A percentile compares a stretch with the other conserved stretches of the same genome.
Evolutionary conservation across 305 asterid species (phyloP).

Genomic region (Stenogyne calaminthoides): DNA sequence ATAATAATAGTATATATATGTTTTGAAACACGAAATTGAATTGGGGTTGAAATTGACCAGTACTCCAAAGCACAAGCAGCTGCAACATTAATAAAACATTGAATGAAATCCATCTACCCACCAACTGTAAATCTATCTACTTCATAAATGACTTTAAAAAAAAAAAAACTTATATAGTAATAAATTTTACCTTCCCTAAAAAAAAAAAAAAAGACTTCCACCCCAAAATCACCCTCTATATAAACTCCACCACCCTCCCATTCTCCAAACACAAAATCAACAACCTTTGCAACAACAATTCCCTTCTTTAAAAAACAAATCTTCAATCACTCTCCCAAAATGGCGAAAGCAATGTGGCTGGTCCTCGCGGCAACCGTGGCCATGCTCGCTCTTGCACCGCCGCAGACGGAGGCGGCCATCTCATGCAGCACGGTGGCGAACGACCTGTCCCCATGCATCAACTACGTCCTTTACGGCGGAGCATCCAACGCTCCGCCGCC

Average conservation of each 20-base stretch:
- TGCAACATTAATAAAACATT: conserved; percentile 28
- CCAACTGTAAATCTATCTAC: conserved; percentile 30
- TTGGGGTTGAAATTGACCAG: background rate
- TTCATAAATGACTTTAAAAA: conserved; percentile 28
- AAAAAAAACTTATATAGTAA: too few species aligned
- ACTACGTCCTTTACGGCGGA: conserved; percentile 33
- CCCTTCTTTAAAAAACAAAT: background rate
- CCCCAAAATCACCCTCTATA: too few species aligned
- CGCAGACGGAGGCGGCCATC: conserved; percentile 44
- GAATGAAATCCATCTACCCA: conserved; percentile 34
- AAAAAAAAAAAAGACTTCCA: too few species aligned
- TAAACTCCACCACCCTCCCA: conserved; percentile 26
- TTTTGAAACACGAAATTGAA: background rate
- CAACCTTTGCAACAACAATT: background rate
- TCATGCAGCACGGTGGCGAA: conserved; percentile 40
- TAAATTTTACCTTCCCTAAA: too few species aligned
- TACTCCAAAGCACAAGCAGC: conserved; percentile 5
- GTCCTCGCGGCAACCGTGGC: conserved; percentile 29
- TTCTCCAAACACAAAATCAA: background rate
- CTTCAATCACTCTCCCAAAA: background rate
- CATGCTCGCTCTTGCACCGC: conserved; percentile 32
- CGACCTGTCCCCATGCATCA: conserved; percentile 42
- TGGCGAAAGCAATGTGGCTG: conserved; percentile 40
- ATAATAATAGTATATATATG: too few species aligned
- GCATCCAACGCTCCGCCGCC: conserved; percentile 18